A percentile compares a stretch with the other conserved stretches of the same genome.
Evolutionary conservation across 2,329 filamentous ascomycete species (phyloP).

Genomic region (Hymenoscyphus fructigenus): DNA sequence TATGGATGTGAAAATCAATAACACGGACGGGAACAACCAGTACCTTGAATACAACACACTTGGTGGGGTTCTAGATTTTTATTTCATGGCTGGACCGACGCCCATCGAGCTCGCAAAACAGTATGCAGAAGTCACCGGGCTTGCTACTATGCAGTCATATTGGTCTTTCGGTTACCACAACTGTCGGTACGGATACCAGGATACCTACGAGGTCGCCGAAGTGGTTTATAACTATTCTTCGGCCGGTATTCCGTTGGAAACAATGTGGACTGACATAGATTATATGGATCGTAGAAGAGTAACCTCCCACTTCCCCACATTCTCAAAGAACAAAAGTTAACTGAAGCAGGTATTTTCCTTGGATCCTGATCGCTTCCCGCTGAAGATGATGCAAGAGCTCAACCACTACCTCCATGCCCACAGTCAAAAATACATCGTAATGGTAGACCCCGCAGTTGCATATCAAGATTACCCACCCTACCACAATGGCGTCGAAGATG

Average conservation of each 20-base stretch:
- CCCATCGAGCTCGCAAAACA: constrained; percentile 59
- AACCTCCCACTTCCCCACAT: background rate
- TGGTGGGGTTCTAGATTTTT: constrained; percentile 73
- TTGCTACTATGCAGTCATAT: constrained; percentile 63
- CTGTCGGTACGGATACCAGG: constrained; percentile 62
- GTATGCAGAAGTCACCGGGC: constrained; percentile 56
- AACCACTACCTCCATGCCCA: constrained; percentile 65
- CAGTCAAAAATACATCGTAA: constrained; percentile 71
- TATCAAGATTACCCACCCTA: constrained; percentile 53
- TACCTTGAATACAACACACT: constrained; percentile 79
- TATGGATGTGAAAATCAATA: constrained; percentile 76
- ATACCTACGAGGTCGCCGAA: constrained; percentile 64
- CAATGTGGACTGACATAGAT: constrained; percentile 67
- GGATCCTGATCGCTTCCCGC: constrained; percentile 62
- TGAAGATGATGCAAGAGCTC: constrained; percentile 62
- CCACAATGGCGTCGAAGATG: constrained; percentile 49
- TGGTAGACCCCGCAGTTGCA: constrained; percentile 70
- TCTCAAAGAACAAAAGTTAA: background rate
- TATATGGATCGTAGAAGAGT: constrained; percentile 55
- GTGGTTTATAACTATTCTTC: constrained; percentile 66
- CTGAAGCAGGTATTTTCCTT: constrained; percentile 54
- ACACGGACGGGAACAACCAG: constrained; percentile 51
- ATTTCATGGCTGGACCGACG: constrained; percentile 60
- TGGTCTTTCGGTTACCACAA: constrained; percentile 64
- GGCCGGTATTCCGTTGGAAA: constrained; percentile 66